A percentile compares a stretch with the other conserved stretches of the same genome.
Evolutionary conservation across 2,329 filamentous ascomycete species (phyloP).

Genomic region (Fusarium keratoplasticum): DNA sequence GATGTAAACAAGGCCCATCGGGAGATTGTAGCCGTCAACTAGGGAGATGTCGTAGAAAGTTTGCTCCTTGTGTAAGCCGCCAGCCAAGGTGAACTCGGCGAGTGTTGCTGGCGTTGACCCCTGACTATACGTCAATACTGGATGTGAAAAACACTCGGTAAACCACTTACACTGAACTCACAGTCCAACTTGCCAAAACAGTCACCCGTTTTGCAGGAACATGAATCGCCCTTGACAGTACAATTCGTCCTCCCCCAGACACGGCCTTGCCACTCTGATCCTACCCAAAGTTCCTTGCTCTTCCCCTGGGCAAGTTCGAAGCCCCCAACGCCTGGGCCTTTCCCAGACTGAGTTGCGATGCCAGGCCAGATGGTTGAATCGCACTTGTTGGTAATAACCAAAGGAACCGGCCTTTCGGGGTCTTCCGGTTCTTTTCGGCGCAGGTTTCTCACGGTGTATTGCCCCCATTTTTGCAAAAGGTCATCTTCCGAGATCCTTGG

Average conservation of each 20-base stretch:
- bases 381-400: constrained; percentile 80
- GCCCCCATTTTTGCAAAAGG: constrained; percentile 43
- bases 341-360: constrained; percentile 78
- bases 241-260: constrained; percentile 89
- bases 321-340: constrained; percentile 73
- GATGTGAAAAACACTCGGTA: neutral
- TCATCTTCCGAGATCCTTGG: constrained; percentile 43
- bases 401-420: constrained; percentile 59
- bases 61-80: constrained; percentile 68
- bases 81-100: constrained; percentile 82
- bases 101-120: constrained; percentile 80
- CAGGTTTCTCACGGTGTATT: constrained; percentile 30
- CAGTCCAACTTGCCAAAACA: constrained; percentile 79
- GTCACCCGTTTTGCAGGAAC: constrained; percentile 80
- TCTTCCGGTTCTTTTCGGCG: constrained; percentile 31
- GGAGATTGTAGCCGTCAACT: constrained; percentile 87
- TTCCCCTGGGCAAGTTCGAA: constrained; percentile 73
- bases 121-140: constrained; percentile 53
- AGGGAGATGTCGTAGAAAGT: constrained; percentile 88
- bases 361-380: constrained; percentile 80
- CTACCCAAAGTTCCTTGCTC: constrained; percentile 72
- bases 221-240: constrained; percentile 75
- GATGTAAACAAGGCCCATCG: constrained; percentile 72
- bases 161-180: constrained; percentile 69
- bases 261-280: constrained; percentile 81